phyloP scores from a whole-genome alignment of 139 green algal genomes.

The Pseudopediastrum boryanum region DNA sequence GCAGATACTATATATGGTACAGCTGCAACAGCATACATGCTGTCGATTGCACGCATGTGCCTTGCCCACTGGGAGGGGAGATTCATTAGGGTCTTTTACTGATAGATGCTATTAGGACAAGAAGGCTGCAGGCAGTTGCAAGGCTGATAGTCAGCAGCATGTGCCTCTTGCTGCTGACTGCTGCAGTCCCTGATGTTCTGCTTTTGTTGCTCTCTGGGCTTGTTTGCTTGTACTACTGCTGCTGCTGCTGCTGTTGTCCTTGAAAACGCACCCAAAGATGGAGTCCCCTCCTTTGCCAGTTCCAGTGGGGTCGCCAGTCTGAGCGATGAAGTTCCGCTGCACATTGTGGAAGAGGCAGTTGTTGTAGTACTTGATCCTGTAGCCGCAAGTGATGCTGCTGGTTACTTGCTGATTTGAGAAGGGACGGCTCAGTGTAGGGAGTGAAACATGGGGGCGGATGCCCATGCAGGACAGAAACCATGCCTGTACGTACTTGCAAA shows the following conservation, averaged over 20 bases:
- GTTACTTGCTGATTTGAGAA: too few relatives aligned
- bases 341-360: slow-evolving; percentile 93
- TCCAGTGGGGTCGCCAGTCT: slow-evolving; percentile 88
- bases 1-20: too few relatives aligned
- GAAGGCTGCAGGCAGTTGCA: too few relatives aligned
- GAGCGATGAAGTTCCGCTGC: slow-evolving; percentile 84
- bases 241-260: neutral
- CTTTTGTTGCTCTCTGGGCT: too few relatives aligned
- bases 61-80: too few relatives aligned
- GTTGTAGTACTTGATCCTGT: slow-evolving; percentile 95
- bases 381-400: neutral
- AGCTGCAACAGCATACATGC: too few relatives aligned
- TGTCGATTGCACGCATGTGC: too few relatives aligned
- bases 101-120: too few relatives aligned
- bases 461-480: neutral
- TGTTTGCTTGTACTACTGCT: neutral
- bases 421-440: too few relatives aligned
- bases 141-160: too few relatives aligned
- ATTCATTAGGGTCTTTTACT: too few relatives aligned
- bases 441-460: neutral
- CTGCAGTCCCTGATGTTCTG: neutral
- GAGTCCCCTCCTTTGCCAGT: slow-evolving; percentile 92
- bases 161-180: slow-evolving; percentile 16
- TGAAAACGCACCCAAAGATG: slow-evolving; percentile 80
- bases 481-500: slow-evolving; percentile 78